A percentile compares a stretch with the other conserved stretches of the same genome.
These are phyloP conservation scores for Fusarium sp. DNA, from an alignment of 2,329 filamentous ascomycete species.

Conservation along the genomic window DNA sequence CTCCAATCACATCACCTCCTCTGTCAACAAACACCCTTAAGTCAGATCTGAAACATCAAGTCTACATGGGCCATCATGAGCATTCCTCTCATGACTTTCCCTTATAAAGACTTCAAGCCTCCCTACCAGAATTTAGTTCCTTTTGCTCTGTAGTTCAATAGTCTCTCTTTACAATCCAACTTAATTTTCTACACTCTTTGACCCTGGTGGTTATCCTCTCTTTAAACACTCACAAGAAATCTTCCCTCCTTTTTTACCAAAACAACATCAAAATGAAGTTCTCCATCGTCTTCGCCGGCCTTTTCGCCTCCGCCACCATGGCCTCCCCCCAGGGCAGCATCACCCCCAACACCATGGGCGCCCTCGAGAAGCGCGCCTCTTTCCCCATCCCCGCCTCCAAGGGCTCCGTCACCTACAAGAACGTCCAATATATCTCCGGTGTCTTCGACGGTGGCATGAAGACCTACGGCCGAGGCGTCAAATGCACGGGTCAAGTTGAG, in stretches of 20 bases:
- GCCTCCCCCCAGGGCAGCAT: slow-evolving; percentile 42
- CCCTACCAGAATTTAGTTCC: too few relatives aligned
- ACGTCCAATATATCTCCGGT: slow-evolving; percentile 28
- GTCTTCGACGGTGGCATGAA: slow-evolving; percentile 39
- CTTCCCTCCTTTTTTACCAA: background rate
- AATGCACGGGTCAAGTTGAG: slow-evolving; percentile 39
- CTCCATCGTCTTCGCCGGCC: slow-evolving; percentile 39
- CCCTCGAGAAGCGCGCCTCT: slow-evolving; percentile 42
- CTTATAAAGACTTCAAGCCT: slow-evolving; percentile 14
- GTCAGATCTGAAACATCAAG: slow-evolving; percentile 29
- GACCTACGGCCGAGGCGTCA: slow-evolving; percentile 42
- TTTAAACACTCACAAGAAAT: slow-evolving; percentile 15
- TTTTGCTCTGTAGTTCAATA: slow-evolving; percentile 7
- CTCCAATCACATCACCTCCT: slow-evolving; percentile 6
- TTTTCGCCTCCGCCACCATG: slow-evolving; percentile 38
- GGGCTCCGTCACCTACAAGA: slow-evolving; percentile 45
- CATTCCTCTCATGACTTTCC: background rate
- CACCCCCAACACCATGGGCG: slow-evolving; percentile 45
- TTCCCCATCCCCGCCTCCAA: slow-evolving; percentile 45
- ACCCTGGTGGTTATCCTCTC: slow-evolving; percentile 45
- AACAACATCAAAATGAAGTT: slow-evolving; percentile 42
- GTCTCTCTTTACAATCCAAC: slow-evolving; percentile 27
- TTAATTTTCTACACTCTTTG: slow-evolving; percentile 35
- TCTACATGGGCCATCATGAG: background rate
- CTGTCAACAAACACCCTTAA: background rate